Percentiles rank a stretch among this genome's conserved stretches.
Conservation (phyloP, 108 stramenopile species). For the Ochromonas danica region DNA sequence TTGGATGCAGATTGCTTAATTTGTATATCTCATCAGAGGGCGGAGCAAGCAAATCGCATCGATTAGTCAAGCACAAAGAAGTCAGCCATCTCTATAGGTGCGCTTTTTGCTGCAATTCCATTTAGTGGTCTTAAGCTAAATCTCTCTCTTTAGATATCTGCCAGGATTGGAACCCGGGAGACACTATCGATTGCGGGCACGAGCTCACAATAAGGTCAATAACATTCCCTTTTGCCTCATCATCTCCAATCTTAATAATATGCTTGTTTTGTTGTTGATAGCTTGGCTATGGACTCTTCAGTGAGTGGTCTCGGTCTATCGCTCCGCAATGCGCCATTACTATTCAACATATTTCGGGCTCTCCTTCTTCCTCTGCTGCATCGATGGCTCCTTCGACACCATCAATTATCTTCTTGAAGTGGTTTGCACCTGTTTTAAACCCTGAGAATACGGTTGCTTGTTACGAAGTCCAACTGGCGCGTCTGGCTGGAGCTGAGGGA, state of each 20-base stretch:
- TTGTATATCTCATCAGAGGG: not conserved
- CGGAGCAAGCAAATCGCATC: not conserved
- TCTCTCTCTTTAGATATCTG: not conserved
- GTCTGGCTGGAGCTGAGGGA: not conserved
- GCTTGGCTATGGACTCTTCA: not conserved
- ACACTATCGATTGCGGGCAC: not conserved
- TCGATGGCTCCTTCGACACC: not conserved
- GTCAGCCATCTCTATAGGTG: not conserved
- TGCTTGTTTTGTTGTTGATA: not conserved
- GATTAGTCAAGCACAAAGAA: not conserved
- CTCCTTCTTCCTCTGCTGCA: not conserved
- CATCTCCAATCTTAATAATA: not conserved
- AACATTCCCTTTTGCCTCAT: not conserved
- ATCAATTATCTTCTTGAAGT: not conserved
- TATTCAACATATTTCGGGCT: not conserved
- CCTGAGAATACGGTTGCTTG: not conserved
- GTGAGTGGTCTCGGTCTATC: not conserved
- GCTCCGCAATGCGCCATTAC: not conserved
- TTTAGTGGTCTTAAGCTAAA: no score
- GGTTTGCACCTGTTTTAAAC: constrained; percentile 4
- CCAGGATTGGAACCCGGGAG: not conserved
- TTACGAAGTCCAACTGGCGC: not conserved
- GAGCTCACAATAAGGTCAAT: not conserved
- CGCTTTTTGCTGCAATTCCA: not conserved
- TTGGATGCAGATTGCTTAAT: not conserved